These are phyloP conservation scores for Pistacia integerrima DNA, from an alignment of 345 rosid genomes.

Conservation along the genomic window DNA sequence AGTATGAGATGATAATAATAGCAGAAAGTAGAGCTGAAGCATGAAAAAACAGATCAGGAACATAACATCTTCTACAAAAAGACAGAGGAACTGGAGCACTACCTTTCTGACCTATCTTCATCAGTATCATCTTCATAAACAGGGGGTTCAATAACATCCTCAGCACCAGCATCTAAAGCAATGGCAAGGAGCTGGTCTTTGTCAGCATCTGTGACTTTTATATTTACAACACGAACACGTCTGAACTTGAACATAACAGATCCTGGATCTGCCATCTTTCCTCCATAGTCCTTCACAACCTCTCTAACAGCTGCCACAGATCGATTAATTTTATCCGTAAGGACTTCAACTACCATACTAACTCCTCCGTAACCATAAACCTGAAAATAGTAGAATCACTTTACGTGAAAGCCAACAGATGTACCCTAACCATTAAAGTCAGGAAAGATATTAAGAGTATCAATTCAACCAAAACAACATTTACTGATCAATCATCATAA, in stretches of 20 bases:
- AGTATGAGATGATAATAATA: not conserved
- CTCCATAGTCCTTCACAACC: conserved; percentile 86
- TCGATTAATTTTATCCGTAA: conserved; percentile 83
- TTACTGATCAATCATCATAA: not conserved
- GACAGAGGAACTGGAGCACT: conserved; percentile 1
- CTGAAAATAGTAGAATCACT: conserved; percentile 35
- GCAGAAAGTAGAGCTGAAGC: not conserved
- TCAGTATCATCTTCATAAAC: conserved; percentile 64
- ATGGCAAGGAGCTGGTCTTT: conserved; percentile 74
- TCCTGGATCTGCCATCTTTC: conserved; percentile 95
- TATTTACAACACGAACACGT: conserved; percentile 71
- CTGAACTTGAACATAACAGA: conserved; percentile 92
- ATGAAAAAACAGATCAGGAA: not conserved
- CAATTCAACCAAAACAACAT: not conserved
- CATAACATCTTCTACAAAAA: conserved; percentile 1
- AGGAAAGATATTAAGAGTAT: not conserved
- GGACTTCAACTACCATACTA: conserved; percentile 88
- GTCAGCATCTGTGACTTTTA: conserved; percentile 71
- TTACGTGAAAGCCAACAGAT: conserved; percentile 19
- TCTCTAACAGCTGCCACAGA: conserved; percentile 84
- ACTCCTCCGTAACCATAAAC: conserved; percentile 96
- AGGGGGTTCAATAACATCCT: conserved; percentile 92
- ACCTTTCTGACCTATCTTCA: conserved; percentile 76
- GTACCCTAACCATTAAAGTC: not conserved
- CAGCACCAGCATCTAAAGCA: conserved; percentile 94